Evolutionary conservation across 495 filamentous ascomycete species (phyloP), one percentile per base, ranked within the genome.

Genomic region (Podospora appendiculata): DNA sequence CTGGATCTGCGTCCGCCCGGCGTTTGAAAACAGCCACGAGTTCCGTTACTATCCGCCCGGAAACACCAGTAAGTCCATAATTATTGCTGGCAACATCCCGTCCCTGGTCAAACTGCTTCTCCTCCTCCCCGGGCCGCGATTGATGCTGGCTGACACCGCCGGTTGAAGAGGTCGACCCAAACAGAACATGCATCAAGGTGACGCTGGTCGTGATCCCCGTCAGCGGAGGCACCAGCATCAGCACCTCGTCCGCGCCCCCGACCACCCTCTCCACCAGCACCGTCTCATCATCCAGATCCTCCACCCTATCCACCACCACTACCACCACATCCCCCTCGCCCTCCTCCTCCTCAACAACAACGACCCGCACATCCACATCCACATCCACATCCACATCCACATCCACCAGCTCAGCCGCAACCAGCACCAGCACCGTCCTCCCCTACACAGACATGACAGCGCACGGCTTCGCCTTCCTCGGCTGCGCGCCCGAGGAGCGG

Each of bases 31-130:
- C 45, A 60, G 49, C 12, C 69, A 74, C 51, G 74, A 77, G 42
- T 74, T 76, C 55, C 64, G 73, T 9, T 76, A 73, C 61, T 67
- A 63, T 14, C 72, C 72, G 8, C 68, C 67, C 16, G 70, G 68
- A 16, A 77, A 72, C 44, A 62, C 61, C 7, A 57, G 74, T 77
- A 65, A 55, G 71, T 56, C 13, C 10, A 9, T 34, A 13, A 10
- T 25, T 25, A 25, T 2, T n/a, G n/a, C 34, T 38, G 7, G 10
- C 36, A 11, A 38, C 36, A 25, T 25, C 5, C 25, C 25, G 5
- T 5, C 25, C 25, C 25, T n/a, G n/a, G n/a, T n/a, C 2, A 25
- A 25, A 25, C 25, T 25, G 25, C 25, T 25, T 25, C 25, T 25
- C 25, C 25, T n/a, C n/a, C n/a, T n/a, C n/a, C 25, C 2, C 25